Evolutionary conservation across 306 rosid genomes (phyloP), one percentile per base, ranked within the genome.

Genomic region (Medicago arabica): DNA sequence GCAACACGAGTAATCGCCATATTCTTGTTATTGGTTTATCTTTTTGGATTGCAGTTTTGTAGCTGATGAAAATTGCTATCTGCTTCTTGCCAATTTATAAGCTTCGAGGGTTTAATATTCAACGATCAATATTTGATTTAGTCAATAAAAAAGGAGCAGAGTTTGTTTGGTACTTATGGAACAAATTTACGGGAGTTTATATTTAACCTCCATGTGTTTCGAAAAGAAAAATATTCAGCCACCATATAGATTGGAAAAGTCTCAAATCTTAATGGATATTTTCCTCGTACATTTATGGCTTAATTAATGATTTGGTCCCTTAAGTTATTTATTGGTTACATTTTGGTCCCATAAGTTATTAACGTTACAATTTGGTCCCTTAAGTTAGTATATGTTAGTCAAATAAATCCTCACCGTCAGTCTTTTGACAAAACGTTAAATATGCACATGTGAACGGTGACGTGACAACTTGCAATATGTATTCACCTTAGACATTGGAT

Each of bases 1-100:
- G 47, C 47, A 17, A 67, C 38, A 58, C 3, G 77, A n/a, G 67
- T 49, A 11, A 16, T 76, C 75, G 64, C 58, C 70, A 71, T 71
- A 61, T 73, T 61, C 15, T 46, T 46, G 51, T 46, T 12, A 46
- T 10, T 10, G 15, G n/a, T 44, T 10, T 44, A 1, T 34, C 11
- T 40, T 40, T 40, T 44, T 44, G 5, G 50, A 44, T 44, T 44
- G 15, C 5, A 44, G 15, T 44, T 12, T 44, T 7, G 44, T 16
- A 51, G 3, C 2, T 51, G 57, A 54, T 54, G 28, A 9, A 18
- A 8, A 19, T 54, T 54, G 61, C 6, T 18, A 28, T 54, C 28
- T 54, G 12, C 61, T 54, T 54, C 61, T 54, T 54, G 6, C 5
- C 61, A 9, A 19, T 57, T 9, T 57, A 57, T 57, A 57, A 3